Evolutionary conservation across 495 filamentous ascomycete species (phyloP).

Genomic region (Penicillium canariense): DNA sequence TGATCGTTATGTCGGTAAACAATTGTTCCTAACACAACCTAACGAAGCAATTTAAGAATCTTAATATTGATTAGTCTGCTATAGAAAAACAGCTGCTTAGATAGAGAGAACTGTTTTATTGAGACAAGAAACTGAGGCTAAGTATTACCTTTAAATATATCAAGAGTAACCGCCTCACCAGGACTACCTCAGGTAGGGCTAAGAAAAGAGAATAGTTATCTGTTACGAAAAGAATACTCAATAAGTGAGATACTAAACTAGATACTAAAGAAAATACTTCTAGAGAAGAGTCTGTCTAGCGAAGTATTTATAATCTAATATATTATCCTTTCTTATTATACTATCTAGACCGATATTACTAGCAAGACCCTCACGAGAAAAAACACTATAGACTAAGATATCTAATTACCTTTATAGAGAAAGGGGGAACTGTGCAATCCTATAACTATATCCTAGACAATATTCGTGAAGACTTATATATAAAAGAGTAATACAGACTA

Average conservation of each 20-base stretch:
- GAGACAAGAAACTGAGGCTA: conserved; percentile 14
- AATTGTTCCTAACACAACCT: conserved; percentile 25
- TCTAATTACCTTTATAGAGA: conserved; percentile 23
- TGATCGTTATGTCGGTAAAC: conserved; percentile 20
- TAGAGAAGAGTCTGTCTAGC: conserved; percentile 21
- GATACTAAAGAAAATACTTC: conserved; percentile 20
- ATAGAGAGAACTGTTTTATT: conserved; percentile 9
- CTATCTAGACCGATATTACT: conserved; percentile 26
- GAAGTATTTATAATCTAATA: conserved; percentile 28
- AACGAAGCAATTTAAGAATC: conserved; percentile 17
- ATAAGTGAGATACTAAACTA: conserved; percentile 18
- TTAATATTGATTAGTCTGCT: conserved; percentile 23
- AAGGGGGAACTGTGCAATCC: conserved; percentile 18
- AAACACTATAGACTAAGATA: conserved; percentile 24
- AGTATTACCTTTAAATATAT: conserved; percentile 18
- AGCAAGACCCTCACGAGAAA: conserved; percentile 23
- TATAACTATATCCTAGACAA: conserved; percentile 20
- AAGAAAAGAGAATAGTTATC: conserved; percentile 25
- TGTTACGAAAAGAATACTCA: conserved; percentile 17
- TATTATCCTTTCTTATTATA: conserved; percentile 23
- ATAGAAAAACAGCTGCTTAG: conserved; percentile 19
- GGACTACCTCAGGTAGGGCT: not conserved
- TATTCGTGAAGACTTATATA: conserved; percentile 23
- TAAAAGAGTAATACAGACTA: conserved; percentile 26
- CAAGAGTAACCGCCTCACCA: conserved; percentile 1